Conservation (phyloP, 345 rosid genomes). For the Linum tenue region DNA sequence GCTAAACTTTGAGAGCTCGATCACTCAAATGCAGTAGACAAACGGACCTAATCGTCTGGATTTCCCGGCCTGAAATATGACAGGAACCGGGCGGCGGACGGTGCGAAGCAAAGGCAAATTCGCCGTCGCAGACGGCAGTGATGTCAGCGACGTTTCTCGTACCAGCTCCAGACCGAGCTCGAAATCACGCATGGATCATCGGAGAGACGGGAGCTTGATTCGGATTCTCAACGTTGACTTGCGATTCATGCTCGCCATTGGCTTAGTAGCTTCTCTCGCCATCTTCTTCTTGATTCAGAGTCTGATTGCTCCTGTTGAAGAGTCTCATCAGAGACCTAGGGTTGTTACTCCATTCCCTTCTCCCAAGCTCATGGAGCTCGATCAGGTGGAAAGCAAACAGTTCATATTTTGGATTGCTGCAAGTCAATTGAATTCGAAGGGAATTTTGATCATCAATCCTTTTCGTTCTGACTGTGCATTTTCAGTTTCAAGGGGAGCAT, state of each 20-base stretch:
- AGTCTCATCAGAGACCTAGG: conserved; percentile 33
- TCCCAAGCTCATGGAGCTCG: conserved; percentile 64
- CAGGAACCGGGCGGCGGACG: conserved; percentile 44
- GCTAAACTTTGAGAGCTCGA: background rate
- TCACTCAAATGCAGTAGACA: background rate
- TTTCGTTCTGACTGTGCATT: background rate
- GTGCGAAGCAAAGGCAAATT: conserved; percentile 53
- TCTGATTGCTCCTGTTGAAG: conserved; percentile 30
- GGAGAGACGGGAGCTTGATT: conserved; percentile 20
- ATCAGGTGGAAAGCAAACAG: conserved; percentile 30
- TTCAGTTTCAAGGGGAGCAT: conserved; percentile 81
- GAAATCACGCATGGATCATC: conserved; percentile 23
- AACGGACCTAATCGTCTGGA: too few species aligned
- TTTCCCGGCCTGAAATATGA: conserved; percentile 29
- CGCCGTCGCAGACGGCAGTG: conserved; percentile 18
- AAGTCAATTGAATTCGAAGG: too few species aligned
- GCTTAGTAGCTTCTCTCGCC: conserved; percentile 22
- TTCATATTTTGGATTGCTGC: background rate
- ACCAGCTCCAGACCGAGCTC: conserved; percentile 14
- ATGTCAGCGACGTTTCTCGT: conserved; percentile 18
- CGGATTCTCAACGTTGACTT: conserved; percentile 28
- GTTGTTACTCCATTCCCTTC: conserved; percentile 81
- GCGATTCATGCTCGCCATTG: conserved; percentile 32
- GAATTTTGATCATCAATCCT: background rate
- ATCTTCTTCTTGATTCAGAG: conserved; percentile 27